Percentiles rank a stretch among this genome's conserved stretches.
Conservation (phyloP, 305 asterid species). For the Fraxinus floribunda region DNA sequence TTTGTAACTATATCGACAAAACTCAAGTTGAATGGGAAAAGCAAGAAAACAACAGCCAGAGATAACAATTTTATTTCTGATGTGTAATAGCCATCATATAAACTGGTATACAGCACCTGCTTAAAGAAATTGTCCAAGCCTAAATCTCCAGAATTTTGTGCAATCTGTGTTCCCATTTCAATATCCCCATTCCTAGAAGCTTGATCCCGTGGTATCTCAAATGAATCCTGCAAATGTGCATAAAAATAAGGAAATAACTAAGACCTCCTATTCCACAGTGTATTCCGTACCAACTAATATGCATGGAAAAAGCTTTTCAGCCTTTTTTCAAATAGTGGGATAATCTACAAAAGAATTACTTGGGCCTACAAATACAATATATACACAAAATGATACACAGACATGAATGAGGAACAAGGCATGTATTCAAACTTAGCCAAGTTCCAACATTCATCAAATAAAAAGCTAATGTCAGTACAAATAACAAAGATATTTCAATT, state of each 20-base stretch:
- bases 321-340: not conserved
- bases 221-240: slow-evolving; percentile 37
- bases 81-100: not conserved
- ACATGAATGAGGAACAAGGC: not conserved
- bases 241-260: not conserved
- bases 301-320: not conserved
- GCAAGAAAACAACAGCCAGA: slow-evolving; percentile 6
- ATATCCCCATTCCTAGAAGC: slow-evolving; percentile 29
- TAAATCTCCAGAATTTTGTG: slow-evolving; percentile 34
- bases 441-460: not conserved
- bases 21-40: not conserved
- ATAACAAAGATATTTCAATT: not conserved
- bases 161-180: slow-evolving; percentile 39
- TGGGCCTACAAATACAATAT: not conserved
- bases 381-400: not conserved
- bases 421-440: not conserved
- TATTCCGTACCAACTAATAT: not conserved
- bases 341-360: not conserved
- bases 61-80: not conserved
- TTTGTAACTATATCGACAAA: not conserved
- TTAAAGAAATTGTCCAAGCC: slow-evolving; percentile 45
- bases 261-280: not conserved
- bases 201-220: slow-evolving; percentile 37
- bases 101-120: slow-evolving; percentile 33
- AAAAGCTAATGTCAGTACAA: not conserved